phyloP scores from a whole-genome alignment of 371 early-diverging fungal species.

The Choanephora cucurbitarum region DNA sequence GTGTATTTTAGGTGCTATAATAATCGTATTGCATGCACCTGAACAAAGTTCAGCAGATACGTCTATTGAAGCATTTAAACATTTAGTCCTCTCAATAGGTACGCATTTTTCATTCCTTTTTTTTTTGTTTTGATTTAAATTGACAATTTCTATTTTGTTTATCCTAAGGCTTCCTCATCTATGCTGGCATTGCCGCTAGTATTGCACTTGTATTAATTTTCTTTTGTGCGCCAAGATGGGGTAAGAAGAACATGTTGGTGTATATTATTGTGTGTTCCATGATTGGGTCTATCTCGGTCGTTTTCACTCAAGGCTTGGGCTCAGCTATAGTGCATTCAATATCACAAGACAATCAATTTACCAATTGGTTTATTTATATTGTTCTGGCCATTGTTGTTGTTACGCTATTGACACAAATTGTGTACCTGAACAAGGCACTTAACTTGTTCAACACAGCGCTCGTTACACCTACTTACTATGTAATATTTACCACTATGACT shows the following conservation, averaged over 20 bases:
- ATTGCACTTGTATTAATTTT: constrained; percentile 69
- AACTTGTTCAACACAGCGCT: constrained; percentile 91
- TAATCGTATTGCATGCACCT: constrained; percentile 93
- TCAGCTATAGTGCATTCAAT: constrained; percentile 88
- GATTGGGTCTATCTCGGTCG: constrained; percentile 92
- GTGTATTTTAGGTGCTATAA: constrained; percentile 87
- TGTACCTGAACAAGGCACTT: constrained; percentile 96
- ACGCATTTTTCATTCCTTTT: constrained; percentile 12
- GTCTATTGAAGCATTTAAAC: constrained; percentile 80
- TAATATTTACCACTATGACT: constrained; percentile 92
- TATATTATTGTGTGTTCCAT: constrained; percentile 89
- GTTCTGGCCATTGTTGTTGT: constrained; percentile 73
- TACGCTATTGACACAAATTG: constrained; percentile 86
- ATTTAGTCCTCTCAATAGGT: constrained; percentile 75
- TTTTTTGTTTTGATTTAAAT: neutral
- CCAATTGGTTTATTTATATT: constrained; percentile 84
- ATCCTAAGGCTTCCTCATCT: constrained; percentile 78
- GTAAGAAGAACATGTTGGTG: constrained; percentile 82
- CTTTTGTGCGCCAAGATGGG: constrained; percentile 82
- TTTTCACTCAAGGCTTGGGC: constrained; percentile 90
- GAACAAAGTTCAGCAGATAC: constrained; percentile 75
- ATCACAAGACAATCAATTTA: constrained; percentile 80
- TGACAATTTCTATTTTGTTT: neutral
- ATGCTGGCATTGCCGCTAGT: constrained; percentile 67
- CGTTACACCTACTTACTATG: constrained; percentile 93